Percentiles rank a stretch among this genome's conserved stretches.
phyloP scores from a whole-genome alignment of 768 basidiomycete genomes.

The Plicaturopsis crispa region DNA sequence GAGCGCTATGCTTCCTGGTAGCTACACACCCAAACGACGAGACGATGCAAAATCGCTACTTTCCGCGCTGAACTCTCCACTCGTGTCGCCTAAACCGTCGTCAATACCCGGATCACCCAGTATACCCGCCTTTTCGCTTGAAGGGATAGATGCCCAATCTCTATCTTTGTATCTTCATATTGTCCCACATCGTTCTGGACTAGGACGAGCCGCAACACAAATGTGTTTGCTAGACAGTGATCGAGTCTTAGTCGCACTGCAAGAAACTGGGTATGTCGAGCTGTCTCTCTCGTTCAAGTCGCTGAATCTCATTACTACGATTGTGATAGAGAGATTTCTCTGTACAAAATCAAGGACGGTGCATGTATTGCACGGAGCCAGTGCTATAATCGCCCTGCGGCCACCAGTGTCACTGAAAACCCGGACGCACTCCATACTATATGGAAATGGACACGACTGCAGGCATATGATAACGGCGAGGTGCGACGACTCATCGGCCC shows the following conservation, averaged over 20 bases:
- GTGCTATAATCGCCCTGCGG: no score
- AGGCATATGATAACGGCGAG: conserved; percentile 29
- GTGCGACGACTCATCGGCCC: conserved; percentile 19
- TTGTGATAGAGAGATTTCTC: conserved; percentile 49
- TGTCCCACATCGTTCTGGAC: conserved; percentile 37
- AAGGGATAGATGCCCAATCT: no score
- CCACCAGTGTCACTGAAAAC: no score
- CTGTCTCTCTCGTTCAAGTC: neutral
- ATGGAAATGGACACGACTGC: conserved; percentile 38
- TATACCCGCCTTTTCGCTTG: conserved; percentile 9
- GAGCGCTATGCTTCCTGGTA: conserved; percentile 4
- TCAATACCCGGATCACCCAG: conserved; percentile 32
- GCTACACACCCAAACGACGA: conserved; percentile 12
- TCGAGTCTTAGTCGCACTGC: conserved; percentile 43
- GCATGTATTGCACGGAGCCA: no score
- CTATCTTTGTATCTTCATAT: conserved; percentile 24
- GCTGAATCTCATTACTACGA: no score
- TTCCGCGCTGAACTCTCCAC: conserved; percentile 38
- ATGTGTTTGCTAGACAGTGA: conserved; percentile 37
- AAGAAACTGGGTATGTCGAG: conserved; percentile 55
- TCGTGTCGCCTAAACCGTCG: conserved; percentile 26
- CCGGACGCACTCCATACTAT: conserved; percentile 15
- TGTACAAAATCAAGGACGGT: conserved; percentile 49
- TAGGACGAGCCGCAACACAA: conserved; percentile 33
- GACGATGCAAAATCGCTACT: conserved; percentile 34